Evolutionary conservation across 352 stramenopile species (phyloP).

Genomic region (Pythium phragmiticola): DNA sequence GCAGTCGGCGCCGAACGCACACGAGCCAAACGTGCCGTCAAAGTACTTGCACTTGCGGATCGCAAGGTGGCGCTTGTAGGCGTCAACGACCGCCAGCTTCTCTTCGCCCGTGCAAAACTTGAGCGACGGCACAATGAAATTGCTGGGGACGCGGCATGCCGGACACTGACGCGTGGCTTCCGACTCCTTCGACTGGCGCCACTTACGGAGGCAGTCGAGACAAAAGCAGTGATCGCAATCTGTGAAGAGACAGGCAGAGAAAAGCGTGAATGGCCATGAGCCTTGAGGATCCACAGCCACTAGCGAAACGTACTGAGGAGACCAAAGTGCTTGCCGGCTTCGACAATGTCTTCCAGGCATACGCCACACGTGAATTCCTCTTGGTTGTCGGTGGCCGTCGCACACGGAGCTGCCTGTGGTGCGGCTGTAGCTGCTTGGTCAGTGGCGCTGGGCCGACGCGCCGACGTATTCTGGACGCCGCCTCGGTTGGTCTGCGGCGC

Average conservation of each 20-base stretch:
- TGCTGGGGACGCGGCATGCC: constrained; percentile 59
- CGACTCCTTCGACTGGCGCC: constrained; percentile 72
- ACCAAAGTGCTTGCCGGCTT: constrained; percentile 75
- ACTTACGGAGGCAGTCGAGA: constrained; percentile 65
- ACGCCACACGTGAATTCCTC: constrained; percentile 70
- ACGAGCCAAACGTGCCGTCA: constrained; percentile 61
- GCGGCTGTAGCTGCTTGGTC: neutral
- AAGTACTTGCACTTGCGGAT: constrained; percentile 85
- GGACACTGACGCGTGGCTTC: constrained; percentile 69
- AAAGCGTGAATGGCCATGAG: no score
- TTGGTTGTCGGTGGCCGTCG: constrained; percentile 21
- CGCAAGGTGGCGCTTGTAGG: constrained; percentile 74
- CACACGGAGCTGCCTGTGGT: neutral
- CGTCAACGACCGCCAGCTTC: constrained; percentile 54
- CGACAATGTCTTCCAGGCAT: constrained; percentile 81
- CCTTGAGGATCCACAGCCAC: no score
- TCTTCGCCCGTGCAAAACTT: constrained; percentile 65
- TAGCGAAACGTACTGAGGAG: constrained; percentile 50
- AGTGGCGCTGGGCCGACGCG: neutral
- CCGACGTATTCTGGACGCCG: neutral
- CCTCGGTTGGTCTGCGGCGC: constrained; percentile 1
- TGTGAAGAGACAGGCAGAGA: neutral
- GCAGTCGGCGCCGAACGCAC: constrained; percentile 67
- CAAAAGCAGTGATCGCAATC: constrained; percentile 79
- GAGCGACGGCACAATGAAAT: constrained; percentile 81